phyloP scores from a whole-genome alignment of 176 grass and related monocot genomes.

The Pontederia paniculata region DNA sequence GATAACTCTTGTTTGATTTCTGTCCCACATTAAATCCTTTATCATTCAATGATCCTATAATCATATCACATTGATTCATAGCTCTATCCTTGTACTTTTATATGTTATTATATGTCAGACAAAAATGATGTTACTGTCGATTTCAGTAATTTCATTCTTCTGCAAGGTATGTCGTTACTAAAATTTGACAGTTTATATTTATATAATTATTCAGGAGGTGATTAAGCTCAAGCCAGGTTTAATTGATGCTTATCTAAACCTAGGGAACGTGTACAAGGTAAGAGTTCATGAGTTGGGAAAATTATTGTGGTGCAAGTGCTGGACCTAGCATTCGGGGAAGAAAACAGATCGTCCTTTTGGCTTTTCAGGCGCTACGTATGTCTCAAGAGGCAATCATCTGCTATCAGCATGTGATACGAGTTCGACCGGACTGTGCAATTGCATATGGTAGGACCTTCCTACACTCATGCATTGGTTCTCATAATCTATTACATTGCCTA shows the following conservation, averaged over 20 bases:
- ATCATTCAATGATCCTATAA: too few relatives aligned
- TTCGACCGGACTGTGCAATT: constrained; percentile 75
- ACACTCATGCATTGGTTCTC: too few relatives aligned
- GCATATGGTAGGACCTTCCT: constrained; percentile 54
- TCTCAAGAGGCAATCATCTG: constrained; percentile 76
- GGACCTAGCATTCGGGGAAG: constrained; percentile 7
- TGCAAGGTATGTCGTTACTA: too few relatives aligned
- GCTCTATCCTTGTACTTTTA: too few relatives aligned
- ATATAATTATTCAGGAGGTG: constrained; percentile 52
- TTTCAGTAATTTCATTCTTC: too few relatives aligned
- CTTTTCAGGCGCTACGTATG: constrained; percentile 78
- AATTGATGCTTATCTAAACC: constrained; percentile 90
- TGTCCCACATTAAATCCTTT: not conserved
- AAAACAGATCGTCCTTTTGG: constrained; percentile 18
- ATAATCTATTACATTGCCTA: too few relatives aligned
- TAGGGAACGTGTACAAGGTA: constrained; percentile 98
- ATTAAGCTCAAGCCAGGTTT: constrained; percentile 94
- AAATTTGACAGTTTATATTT: not conserved
- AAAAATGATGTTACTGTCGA: too few relatives aligned
- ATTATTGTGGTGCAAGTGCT: not conserved
- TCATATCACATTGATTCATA: too few relatives aligned
- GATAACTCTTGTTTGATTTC: not conserved
- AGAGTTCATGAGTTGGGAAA: constrained; percentile 18
- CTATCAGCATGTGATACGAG: constrained; percentile 82
- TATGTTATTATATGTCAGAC: too few relatives aligned